These are phyloP conservation scores for Backusella liffmaniae DNA, from an alignment of 192 early-diverging fungal genomes.

Conservation along the genomic window DNA sequence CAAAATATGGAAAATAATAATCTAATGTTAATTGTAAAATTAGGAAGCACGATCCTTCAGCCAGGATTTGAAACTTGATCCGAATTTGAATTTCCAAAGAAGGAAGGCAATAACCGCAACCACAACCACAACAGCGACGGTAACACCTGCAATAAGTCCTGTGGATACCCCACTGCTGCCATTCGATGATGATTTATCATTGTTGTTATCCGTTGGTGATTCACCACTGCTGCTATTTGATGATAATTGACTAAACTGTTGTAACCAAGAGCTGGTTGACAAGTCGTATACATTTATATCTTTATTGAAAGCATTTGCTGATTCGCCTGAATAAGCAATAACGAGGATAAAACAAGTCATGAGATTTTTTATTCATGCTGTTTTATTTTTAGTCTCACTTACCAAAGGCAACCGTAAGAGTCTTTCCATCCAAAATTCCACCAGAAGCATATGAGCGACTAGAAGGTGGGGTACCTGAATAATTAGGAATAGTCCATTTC, in stretches of 20 bases:
- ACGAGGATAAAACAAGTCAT: not conserved
- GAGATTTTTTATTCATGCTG: not conserved
- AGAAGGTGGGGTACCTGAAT: slow-evolving; percentile 25
- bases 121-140: slow-evolving; percentile 24
- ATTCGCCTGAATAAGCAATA: slow-evolving; percentile 14
- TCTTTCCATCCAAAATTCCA: slow-evolving; percentile 21
- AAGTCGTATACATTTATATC: slow-evolving; percentile 31
- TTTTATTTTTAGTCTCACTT: not conserved
- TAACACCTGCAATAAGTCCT: slow-evolving; percentile 29
- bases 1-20: no score
- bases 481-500: slow-evolving; percentile 23
- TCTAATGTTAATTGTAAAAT: no score
- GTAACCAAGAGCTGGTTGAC: slow-evolving; percentile 15
- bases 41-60: no score
- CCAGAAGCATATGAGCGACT: slow-evolving; percentile 22
- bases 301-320: slow-evolving; percentile 21
- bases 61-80: no score
- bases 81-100: slow-evolving; percentile 20
- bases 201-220: no score
- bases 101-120: slow-evolving; percentile 25
- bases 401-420: slow-evolving; percentile 32
- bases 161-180: not conserved
- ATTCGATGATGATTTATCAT: no score
- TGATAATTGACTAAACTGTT: not conserved
- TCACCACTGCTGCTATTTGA: not conserved